Evolutionary conservation across 2,329 filamentous ascomycete species (phyloP).

Genomic region (Colletotrichum sp.): DNA sequence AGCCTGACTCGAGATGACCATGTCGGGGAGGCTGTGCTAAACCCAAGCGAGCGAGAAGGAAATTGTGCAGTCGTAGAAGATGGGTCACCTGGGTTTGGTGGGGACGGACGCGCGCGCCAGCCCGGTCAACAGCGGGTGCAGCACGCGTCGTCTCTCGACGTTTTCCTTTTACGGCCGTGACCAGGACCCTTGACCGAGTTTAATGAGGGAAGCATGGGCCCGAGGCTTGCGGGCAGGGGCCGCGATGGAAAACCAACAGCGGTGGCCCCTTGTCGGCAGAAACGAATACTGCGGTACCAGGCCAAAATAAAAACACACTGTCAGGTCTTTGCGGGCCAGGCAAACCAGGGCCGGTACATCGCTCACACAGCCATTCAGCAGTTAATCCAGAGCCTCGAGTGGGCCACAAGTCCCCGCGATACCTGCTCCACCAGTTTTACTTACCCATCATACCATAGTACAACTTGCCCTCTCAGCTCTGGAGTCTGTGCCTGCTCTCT

Average conservation of each 20-base stretch:
- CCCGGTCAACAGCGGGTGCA: neutral
- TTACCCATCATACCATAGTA: too few species aligned
- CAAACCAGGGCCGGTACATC: too few species aligned
- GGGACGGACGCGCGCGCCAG: constrained; percentile 12
- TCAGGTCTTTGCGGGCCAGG: too few species aligned
- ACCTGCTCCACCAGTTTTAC: too few species aligned
- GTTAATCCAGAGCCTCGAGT: too few species aligned
- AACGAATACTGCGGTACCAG: neutral
- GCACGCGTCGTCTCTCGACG: neutral
- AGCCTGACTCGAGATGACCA: constrained; percentile 15
- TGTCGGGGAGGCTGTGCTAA: constrained; percentile 13
- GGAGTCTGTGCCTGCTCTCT: neutral
- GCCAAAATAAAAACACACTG: too few species aligned
- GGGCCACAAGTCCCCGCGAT: too few species aligned
- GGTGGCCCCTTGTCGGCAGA: neutral
- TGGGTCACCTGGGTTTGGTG: neutral
- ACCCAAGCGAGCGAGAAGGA: constrained; percentile 18
- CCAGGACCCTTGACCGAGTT: constrained; percentile 13
- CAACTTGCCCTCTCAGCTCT: neutral
- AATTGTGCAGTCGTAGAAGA: constrained; percentile 16
- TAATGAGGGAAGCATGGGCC: constrained; percentile 3
- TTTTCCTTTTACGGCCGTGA: constrained; percentile 1
- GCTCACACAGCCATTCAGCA: too few species aligned
- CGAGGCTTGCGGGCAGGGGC: constrained; percentile 8
- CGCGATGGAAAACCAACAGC: neutral